These are phyloP conservation scores for Russula sp. DNA, from an alignment of 768 basidiomycete genomes.

Conservation along the genomic window DNA sequence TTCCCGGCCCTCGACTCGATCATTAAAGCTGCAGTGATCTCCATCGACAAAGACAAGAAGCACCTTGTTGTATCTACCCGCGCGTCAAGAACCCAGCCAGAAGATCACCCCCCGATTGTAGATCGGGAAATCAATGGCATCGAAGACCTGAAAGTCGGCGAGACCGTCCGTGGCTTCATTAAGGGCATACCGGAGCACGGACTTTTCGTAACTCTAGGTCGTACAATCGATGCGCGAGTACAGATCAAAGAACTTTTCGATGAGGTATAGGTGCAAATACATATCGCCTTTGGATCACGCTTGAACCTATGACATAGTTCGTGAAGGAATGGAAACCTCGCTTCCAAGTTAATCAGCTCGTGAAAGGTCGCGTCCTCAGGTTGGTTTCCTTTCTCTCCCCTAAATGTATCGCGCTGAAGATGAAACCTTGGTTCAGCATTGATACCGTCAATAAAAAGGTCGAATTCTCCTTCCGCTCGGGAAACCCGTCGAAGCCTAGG, in stretches of 20 bases:
- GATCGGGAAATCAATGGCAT: conserved; percentile 66
- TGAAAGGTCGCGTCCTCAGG: conserved; percentile 81
- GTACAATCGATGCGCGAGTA: conserved; percentile 81
- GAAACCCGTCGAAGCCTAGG: conserved; percentile 41
- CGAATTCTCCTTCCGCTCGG: conserved; percentile 85
- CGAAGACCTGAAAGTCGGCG: conserved; percentile 61
- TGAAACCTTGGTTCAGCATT: conserved; percentile 42
- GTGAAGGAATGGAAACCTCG: conserved; percentile 92
- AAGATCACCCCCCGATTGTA: conserved; percentile 42
- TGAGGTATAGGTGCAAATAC: conserved; percentile 43
- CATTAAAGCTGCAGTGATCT: conserved; percentile 65
- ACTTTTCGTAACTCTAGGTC: conserved; percentile 81
- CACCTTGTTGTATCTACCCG: conserved; percentile 80
- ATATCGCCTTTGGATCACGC: not conserved
- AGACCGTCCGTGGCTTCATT: conserved; percentile 81
- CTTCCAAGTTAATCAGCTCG: conserved; percentile 75
- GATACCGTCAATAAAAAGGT: conserved; percentile 67
- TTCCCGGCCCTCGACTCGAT: conserved; percentile 61
- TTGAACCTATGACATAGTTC: conserved; percentile 44
- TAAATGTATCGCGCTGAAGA: not conserved
- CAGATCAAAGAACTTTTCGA: conserved; percentile 94
- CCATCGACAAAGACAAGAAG: conserved; percentile 57
- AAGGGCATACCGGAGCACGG: conserved; percentile 85
- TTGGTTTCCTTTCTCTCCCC: conserved; percentile 30
- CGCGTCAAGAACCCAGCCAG: conserved; percentile 57